Evolutionary conservation across 305 asterid species (phyloP), one percentile per base, ranked within the genome.

Genomic region (Ajuga reptans): DNA sequence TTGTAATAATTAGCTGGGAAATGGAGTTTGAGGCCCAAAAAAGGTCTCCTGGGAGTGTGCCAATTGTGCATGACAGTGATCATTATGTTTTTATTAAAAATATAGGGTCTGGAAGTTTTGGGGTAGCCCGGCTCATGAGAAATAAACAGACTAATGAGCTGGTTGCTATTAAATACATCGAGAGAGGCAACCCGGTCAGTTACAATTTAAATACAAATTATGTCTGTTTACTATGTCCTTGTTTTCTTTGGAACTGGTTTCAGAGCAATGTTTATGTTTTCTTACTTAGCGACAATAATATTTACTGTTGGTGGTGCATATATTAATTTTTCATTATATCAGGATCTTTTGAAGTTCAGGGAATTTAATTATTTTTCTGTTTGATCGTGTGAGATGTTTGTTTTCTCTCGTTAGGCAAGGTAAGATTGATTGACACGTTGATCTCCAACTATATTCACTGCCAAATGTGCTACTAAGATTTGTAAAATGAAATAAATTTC

Each of bases 161-260:
- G 49, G 69, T 71, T 61, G 75, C 75, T 61, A 50, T 71, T 50
- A 71, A 71, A 51, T 71, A 71, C 56, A 71, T 71, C 15, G 64
- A 50, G 56, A 71, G 75, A 71, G 75, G 75, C 64, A 3, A 1
- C 75, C 21, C 56, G 75, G 75, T 71, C 69, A 71, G 75, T 71
- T 58, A 58, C 36, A 33, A 58, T 43, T 69, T 34, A 69, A 16
- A 39, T 46, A 51, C 52, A 58, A 58, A 46, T 69, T 42, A 47
- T 59, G 51, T 36, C 71, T 11, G 49, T 39, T 54, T 55, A 55
- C 46, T 24, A 9, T 49, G 9, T 55, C 56, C 52, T 39, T 42
- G 21, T 29, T 49, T 46, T 67, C 59, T 57, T 43, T 60, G 14
- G 43, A 70, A 47, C 55, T 49, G 11, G 36, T 33, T 31, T 60